Evolutionary conservation across 176 grass and related monocot species (phyloP), one percentile per base, ranked within the genome.

Genomic region (Calamus simplicifolius): DNA sequence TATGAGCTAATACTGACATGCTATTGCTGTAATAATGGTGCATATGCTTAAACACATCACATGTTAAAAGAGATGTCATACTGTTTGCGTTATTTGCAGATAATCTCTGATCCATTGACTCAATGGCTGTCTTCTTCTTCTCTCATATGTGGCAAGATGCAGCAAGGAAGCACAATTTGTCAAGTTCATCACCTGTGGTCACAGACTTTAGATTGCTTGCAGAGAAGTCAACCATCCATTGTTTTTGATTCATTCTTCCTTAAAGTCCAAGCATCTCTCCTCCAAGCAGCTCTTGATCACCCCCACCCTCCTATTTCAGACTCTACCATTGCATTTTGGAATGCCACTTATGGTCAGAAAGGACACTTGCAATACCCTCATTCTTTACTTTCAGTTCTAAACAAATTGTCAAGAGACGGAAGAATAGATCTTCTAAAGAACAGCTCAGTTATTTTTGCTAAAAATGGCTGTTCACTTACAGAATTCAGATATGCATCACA

Each of bases 101-200:
- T 77, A 18, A 55, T 83, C 66, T 73, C 75, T 48, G 76, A 91
- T 60, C 69, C 68, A 57, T 68, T 91, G 59, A 68, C 55, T 16
- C 69, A 86, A 56, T 80, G 80, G 59, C 58, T 86, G 28, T 75
- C 72, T 64, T 77, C 68, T 59, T 64, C 50, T 70, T 17, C 56
- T 15, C 17, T 27, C 14, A 26, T 73, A 35, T 81, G 70, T 70
- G 6, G 5, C 27, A 56, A 67, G 18, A 65, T 68, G 51, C 67
- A 48, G 49, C 59, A 73, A 68, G 78, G 61, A 77, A 25, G 69
- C 66, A 79, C 53, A 27, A 56, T 86, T 51, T 48, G 49, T 18
- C 72, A 72, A 51, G 59, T 86, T 30, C 61, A 83, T 70, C 58
- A 57, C 19, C 61, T 91, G 56, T 91, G 83, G 88, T 48, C 75